Evolutionary conservation across 2,329 filamentous ascomycete genomes (phyloP), one percentile per base, ranked within the genome.

Genomic region (Juglanconis juglandina): DNA sequence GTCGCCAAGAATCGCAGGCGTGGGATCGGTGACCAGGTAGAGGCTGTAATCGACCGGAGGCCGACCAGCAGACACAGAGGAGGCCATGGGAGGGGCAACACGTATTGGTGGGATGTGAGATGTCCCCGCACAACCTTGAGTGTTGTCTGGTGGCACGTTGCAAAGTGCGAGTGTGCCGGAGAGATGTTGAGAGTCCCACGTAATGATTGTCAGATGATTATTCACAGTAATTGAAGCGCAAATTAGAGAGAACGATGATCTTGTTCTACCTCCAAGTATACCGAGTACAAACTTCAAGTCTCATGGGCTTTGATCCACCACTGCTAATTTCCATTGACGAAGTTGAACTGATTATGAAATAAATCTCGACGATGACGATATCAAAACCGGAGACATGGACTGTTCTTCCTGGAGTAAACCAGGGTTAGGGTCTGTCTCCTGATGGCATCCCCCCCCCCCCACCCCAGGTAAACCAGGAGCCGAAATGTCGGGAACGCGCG

Each of bases 21-120:
- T 96, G 54, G 92, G 95, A 80, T 97, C 93, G 5, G 93, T 97
- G 67, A 97, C 93, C 60, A 97, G 82, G 72, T 97, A 97, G 44
- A 97, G 79, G 53, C 88, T 87, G 73, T 96, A 93, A 75, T 96
- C 87, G 51, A 89, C 79, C 35, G 4, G 5, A 9, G 14, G 34
- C 5, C 24, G 35, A 24, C 3, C 44, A 1, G 10, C 35, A 7
- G 24, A 9, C 10, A 11, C 2, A 2, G 44, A 10, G n/a, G 37
- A 41, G 4, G 55, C 46, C 46, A 50, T 50, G 11, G 30, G 11
- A 44, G 39, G 11, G 35, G 7, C 9, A 5, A 13, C 3, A n/a
- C 7, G 48, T 13, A 4, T 10, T n/a, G 10, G 32, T 30, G 13
- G 4, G 32, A n/a, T 2, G 5, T 42, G 39, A 42, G 39, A 13